These are phyloP conservation scores for Piper betle DNA, from an alignment of 164 flowering plant genomes.

Conservation along the genomic window DNA sequence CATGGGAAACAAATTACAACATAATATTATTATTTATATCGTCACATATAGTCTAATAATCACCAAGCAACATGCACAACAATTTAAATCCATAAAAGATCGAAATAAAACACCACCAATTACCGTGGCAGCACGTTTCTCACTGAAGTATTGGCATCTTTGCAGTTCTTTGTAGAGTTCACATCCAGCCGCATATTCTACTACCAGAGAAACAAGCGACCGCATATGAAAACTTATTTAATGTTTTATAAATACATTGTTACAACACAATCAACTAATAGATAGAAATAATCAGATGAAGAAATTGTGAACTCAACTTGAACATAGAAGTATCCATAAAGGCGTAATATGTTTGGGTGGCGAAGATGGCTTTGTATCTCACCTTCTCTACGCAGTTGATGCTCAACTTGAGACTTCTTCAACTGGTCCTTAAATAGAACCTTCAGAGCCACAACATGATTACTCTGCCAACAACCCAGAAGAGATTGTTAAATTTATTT, in stretches of 20 bases:
- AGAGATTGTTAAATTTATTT: no score
- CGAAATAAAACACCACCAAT: constrained; percentile 7
- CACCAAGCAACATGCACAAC: not conserved
- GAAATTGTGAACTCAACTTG: constrained; percentile 41
- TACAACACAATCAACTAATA: not conserved
- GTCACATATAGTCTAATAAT: no score
- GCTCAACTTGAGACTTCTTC: constrained; percentile 93
- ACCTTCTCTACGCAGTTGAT: constrained; percentile 90
- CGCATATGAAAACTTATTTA: constrained; percentile 17
- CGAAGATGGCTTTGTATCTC: constrained; percentile 94
- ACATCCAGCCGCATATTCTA: constrained; percentile 93
- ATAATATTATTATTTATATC: not conserved
- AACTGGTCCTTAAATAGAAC: constrained; percentile 90
- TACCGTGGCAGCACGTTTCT: constrained; percentile 95
- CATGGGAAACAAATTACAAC: not conserved
- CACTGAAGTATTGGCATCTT: constrained; percentile 84
- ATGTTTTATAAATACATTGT: not conserved
- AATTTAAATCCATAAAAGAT: not conserved
- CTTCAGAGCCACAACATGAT: constrained; percentile 85
- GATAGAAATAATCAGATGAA: not conserved
- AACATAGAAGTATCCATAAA: constrained; percentile 92
- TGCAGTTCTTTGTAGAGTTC: constrained; percentile 93
- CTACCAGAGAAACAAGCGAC: constrained; percentile 84
- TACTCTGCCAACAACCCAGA: no score
- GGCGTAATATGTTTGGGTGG: constrained; percentile 76